Conservation (phyloP, 163 green algal genomes). For the Chloromonas sp. region DNA sequence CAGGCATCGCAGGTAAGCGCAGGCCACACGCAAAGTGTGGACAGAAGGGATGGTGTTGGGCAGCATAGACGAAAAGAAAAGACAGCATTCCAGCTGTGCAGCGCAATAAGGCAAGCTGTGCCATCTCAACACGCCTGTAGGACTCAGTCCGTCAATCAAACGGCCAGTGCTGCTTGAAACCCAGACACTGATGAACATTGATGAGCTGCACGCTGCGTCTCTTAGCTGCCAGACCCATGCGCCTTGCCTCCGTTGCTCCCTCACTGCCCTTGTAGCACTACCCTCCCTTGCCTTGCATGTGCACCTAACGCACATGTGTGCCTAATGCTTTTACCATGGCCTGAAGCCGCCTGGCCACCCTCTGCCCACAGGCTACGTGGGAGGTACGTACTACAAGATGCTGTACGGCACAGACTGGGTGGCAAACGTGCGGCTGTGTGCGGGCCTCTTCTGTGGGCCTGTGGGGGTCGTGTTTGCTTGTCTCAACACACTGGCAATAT, state of each 20-base stretch:
- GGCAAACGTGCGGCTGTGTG: conserved; percentile 85
- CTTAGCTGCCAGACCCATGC: neutral
- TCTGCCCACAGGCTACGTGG: conserved; percentile 54
- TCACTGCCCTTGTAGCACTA: too few species aligned
- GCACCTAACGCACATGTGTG: neutral
- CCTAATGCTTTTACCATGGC: neutral
- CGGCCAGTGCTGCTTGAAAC: too few species aligned
- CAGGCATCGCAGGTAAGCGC: conserved; percentile 44
- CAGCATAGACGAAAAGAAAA: too few species aligned
- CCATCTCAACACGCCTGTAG: too few species aligned
- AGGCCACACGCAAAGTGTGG: neutral
- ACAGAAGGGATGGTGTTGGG: neutral
- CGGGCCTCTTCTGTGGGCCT: conserved; percentile 85
- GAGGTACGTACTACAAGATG: conserved; percentile 71
- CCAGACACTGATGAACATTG: neutral
- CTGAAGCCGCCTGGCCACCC: neutral
- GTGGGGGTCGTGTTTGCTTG: conserved; percentile 82
- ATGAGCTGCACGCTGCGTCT: neutral
- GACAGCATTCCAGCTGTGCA: too few species aligned
- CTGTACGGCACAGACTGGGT: conserved; percentile 86
- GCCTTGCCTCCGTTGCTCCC: too few species aligned
- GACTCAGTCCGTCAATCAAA: too few species aligned
- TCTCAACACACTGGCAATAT: conserved; percentile 84
- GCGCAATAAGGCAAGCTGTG: neutral
- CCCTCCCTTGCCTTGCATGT: neutral